Percentiles rank a stretch among this genome's conserved stretches.
Evolutionary conservation across 495 filamentous ascomycete genomes (phyloP).

Genomic region (Hypoxylon fragiforme): DNA sequence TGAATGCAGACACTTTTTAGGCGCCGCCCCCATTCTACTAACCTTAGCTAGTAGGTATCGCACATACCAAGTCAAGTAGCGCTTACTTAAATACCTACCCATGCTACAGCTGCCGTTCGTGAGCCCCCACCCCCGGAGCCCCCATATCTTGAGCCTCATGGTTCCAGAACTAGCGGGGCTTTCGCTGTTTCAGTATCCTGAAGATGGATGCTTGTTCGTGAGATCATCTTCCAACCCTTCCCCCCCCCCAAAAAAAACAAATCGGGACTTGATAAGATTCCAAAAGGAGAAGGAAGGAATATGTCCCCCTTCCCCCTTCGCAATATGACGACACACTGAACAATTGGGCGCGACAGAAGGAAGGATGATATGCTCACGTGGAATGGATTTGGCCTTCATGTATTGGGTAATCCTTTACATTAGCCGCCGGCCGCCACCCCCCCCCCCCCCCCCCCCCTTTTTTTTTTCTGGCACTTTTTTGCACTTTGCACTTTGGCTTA

Average conservation of each 20-base stretch:
- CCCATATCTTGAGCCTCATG: neutral
- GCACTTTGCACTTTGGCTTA: neutral
- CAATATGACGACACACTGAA: neutral
- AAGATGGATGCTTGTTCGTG: neutral
- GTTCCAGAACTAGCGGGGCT: neutral
- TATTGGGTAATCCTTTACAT: neutral
- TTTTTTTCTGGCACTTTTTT: too few relatives aligned
- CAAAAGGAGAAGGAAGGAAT: neutral
- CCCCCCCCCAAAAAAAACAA: too few relatives aligned
- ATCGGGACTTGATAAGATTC: neutral
- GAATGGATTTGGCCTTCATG: conserved; percentile 11
- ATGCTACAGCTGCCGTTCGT: neutral
- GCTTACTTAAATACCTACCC: neutral
- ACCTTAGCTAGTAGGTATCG: too few relatives aligned
- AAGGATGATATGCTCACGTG: conserved; percentile 17
- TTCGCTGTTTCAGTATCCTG: neutral
- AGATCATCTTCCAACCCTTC: neutral
- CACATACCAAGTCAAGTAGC: too few relatives aligned
- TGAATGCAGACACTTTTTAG: too few relatives aligned
- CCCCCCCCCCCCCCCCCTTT: too few relatives aligned
- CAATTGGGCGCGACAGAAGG: neutral
- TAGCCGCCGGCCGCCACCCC: conserved; percentile 24
- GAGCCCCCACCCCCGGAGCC: neutral
- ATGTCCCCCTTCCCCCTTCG: neutral
- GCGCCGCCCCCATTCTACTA: neutral